Percentiles rank a stretch among this genome's conserved stretches.
Conservation (phyloP, 2,329 filamentous ascomycete genomes). For the Colletotrichum sidae region DNA sequence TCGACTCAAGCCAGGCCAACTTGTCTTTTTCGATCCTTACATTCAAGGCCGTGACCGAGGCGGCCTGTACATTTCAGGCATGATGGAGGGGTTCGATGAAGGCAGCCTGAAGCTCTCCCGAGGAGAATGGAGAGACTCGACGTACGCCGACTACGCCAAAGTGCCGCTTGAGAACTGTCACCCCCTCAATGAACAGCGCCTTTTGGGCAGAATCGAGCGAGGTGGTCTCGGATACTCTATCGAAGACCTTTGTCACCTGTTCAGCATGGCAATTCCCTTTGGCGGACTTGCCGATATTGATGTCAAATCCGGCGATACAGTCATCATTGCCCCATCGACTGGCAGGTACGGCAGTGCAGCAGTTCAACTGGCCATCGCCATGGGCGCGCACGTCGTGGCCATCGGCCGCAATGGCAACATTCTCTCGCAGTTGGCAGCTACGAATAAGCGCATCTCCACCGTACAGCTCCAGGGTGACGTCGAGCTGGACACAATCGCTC, state of each 20-base stretch:
- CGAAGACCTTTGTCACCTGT: slow-evolving; percentile 53
- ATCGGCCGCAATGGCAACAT: slow-evolving; percentile 55
- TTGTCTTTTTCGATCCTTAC: slow-evolving; percentile 48
- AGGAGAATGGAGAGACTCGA: slow-evolving; percentile 46
- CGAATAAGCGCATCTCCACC: slow-evolving; percentile 45
- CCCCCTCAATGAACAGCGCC: slow-evolving; percentile 46
- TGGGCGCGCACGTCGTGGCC: slow-evolving; percentile 65
- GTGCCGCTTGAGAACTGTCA: slow-evolving; percentile 49
- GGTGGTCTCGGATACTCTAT: slow-evolving; percentile 52
- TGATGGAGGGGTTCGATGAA: slow-evolving; percentile 43
- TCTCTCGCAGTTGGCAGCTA: slow-evolving; percentile 46
- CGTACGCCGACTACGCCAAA: slow-evolving; percentile 44
- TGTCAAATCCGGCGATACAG: slow-evolving; percentile 58
- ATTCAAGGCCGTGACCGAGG: slow-evolving; percentile 45
- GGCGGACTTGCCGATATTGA: slow-evolving; percentile 57
- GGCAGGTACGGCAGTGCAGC: slow-evolving; percentile 61
- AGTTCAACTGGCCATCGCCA: slow-evolving; percentile 59
- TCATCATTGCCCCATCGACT: slow-evolving; percentile 64
- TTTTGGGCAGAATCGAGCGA: slow-evolving; percentile 8
- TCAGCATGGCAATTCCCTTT: slow-evolving; percentile 53
- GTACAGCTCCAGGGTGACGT: slow-evolving; percentile 54
- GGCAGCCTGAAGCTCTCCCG: slow-evolving; percentile 41
- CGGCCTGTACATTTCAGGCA: slow-evolving; percentile 43
- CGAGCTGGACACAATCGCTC: slow-evolving; percentile 47
- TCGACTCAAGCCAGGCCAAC: slow-evolving; percentile 45